Evolutionary conservation across 768 basidiomycete genomes (phyloP).

Genomic region (Gelatoporia subvermispora): DNA sequence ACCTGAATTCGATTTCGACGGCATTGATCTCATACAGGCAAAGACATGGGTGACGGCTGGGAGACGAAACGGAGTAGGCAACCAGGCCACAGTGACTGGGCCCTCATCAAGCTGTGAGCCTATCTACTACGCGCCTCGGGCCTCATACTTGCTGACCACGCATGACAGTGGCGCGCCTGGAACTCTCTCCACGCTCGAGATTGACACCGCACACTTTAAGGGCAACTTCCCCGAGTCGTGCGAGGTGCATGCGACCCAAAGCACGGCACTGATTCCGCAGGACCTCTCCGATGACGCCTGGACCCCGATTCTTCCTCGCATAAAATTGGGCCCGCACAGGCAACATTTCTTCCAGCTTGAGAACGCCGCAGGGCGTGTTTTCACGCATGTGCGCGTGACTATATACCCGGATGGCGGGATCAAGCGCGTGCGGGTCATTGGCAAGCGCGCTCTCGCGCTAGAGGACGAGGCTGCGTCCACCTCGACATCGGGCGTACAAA

Average conservation of each 20-base stretch:
- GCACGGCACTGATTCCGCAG: slow-evolving; percentile 28
- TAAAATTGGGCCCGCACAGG: slow-evolving; percentile 82
- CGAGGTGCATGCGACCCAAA: slow-evolving; percentile 61
- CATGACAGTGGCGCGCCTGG: slow-evolving; percentile 74
- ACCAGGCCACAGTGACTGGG: slow-evolving; percentile 87
- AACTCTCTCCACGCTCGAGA: slow-evolving; percentile 68
- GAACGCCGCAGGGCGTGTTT: slow-evolving; percentile 49
- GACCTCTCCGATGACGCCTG: slow-evolving; percentile 47
- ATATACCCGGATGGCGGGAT: slow-evolving; percentile 95
- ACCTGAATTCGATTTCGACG: background rate
- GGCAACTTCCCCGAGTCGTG: slow-evolving; percentile 93
- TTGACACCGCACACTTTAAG: slow-evolving; percentile 94
- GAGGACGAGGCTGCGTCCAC: background rate
- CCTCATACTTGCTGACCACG: background rate
- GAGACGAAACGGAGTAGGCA: slow-evolving; percentile 87
- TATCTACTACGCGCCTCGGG: background rate
- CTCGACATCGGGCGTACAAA: background rate
- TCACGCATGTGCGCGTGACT: slow-evolving; percentile 82
- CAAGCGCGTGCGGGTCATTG: slow-evolving; percentile 85
- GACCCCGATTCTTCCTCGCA: slow-evolving; percentile 69
- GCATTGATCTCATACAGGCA: slow-evolving; percentile 35
- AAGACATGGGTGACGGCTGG: slow-evolving; percentile 98
- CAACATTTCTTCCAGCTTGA: slow-evolving; percentile 87
- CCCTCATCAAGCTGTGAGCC: slow-evolving; percentile 79
- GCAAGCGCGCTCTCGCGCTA: slow-evolving; percentile 41